Evolutionary conservation across 2,329 filamentous ascomycete species (phyloP).

Genomic region (Fonsecaea nubica): DNA sequence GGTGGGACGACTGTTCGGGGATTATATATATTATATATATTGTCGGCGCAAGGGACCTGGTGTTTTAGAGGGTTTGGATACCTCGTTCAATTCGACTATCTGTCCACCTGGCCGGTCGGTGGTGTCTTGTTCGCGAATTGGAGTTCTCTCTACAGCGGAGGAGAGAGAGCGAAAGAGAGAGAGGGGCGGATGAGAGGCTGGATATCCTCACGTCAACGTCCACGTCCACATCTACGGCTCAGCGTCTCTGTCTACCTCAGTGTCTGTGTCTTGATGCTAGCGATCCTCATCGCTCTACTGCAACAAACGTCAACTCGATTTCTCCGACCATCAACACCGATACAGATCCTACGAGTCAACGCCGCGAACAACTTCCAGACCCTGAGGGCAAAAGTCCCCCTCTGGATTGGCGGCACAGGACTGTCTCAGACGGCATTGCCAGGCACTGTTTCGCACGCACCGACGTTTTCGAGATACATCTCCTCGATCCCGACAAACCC

Average conservation of each 20-base stretch:
- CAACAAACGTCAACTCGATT: too few relatives aligned
- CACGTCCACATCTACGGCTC: too few relatives aligned
- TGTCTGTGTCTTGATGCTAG: slow-evolving; percentile 19
- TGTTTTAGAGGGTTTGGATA: too few relatives aligned
- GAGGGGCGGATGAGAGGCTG: slow-evolving; percentile 5
- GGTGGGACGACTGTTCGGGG: neutral
- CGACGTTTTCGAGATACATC: neutral
- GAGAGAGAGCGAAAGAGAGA: too few relatives aligned
- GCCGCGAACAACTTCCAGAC: neutral
- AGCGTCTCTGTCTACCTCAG: too few relatives aligned
- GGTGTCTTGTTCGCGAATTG: too few relatives aligned
- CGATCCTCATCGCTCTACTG: slow-evolving; percentile 9
- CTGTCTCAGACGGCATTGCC: neutral
- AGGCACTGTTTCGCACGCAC: neutral
- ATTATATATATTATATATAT: neutral
- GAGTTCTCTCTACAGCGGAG: too few relatives aligned
- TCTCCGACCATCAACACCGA: neutral
- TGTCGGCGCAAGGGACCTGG: too few relatives aligned
- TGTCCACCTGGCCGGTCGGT: too few relatives aligned
- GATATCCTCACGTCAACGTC: neutral
- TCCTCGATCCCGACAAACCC: neutral
- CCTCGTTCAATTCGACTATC: too few relatives aligned
- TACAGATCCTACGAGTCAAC: neutral
- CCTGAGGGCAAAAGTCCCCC: neutral
- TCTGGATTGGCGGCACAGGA: neutral